Evolutionary conservation across 179 eudicot species (phyloP).

Genomic region (Spinacia oleracea): DNA sequence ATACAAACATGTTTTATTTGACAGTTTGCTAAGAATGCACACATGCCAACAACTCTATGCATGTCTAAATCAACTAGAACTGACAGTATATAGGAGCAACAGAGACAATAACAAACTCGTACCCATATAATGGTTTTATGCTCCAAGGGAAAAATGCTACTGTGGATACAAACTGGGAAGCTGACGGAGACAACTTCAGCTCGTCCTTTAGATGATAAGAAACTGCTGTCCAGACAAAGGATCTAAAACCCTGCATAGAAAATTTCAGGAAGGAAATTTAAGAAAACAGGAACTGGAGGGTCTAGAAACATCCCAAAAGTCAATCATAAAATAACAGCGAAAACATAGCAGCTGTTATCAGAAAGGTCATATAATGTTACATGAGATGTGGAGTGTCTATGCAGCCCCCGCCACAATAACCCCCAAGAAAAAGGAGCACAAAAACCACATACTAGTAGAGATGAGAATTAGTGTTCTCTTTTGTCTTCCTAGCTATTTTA

Average conservation of each 20-base stretch:
- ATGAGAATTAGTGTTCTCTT: neutral
- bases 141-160: slow-evolving; percentile 98
- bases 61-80: neutral
- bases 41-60: neutral
- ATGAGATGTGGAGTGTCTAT: neutral
- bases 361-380: neutral
- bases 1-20: neutral
- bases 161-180: slow-evolving; percentile 84
- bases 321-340: neutral
- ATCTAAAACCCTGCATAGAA: slow-evolving; percentile 82
- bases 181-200: slow-evolving; percentile 79
- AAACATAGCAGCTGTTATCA: neutral
- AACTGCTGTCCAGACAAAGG: slow-evolving; percentile 97
- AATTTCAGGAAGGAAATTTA: slow-evolving; percentile 21
- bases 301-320: neutral
- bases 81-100: neutral
- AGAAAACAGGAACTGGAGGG: neutral
- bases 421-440: neutral
- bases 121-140: slow-evolving; percentile 96
- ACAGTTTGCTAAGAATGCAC: neutral
- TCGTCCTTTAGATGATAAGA: slow-evolving; percentile 87
- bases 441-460: neutral
- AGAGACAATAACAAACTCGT: slow-evolving; percentile 26
- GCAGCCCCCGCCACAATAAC: neutral
- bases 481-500: neutral